Evolutionary conservation across 1,284 basidiomycete genomes (phyloP).

Genomic region (Puccinia coronata): DNA sequence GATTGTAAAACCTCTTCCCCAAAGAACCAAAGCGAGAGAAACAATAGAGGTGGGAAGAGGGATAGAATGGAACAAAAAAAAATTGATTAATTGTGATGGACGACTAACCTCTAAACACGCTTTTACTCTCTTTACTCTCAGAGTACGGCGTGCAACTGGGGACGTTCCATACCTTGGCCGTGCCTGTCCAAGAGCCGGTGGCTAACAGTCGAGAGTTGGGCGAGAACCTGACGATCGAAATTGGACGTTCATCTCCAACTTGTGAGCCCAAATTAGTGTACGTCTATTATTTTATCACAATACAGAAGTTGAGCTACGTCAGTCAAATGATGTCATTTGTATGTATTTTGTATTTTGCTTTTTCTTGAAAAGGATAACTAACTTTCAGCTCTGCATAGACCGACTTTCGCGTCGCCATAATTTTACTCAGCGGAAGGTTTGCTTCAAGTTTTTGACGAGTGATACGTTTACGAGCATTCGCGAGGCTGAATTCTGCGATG

Average conservation of each 20-base stretch:
- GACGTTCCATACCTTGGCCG: slow-evolving; percentile 90
- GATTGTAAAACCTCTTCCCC: slow-evolving; percentile 29
- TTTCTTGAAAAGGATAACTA: slow-evolving; percentile 55
- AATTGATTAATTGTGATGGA: no score
- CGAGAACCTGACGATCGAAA: slow-evolving; percentile 90
- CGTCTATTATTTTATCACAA: slow-evolving; percentile 63
- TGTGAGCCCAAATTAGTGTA: slow-evolving; percentile 92
- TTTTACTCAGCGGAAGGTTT: slow-evolving; percentile 79
- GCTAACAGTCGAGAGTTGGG: slow-evolving; percentile 84
- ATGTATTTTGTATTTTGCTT: no score
- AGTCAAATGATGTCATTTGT: no score
- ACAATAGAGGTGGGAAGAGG: background rate
- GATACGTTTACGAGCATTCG: slow-evolving; percentile 87
- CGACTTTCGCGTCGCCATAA: slow-evolving; percentile 86
- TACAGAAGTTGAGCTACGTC: background rate
- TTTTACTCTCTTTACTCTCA: slow-evolving; percentile 47
- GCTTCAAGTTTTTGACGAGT: slow-evolving; percentile 84
- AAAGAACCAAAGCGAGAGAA: background rate
- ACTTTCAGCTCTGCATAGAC: slow-evolving; percentile 88
- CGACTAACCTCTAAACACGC: slow-evolving; percentile 45
- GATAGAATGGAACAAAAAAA: slow-evolving; percentile 1
- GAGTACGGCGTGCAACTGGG: slow-evolving; percentile 64
- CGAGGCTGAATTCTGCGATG: slow-evolving; percentile 87
- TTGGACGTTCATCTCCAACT: slow-evolving; percentile 91
- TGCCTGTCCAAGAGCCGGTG: slow-evolving; percentile 93